phyloP scores from a whole-genome alignment of 208 protist species.

The Leishmania gerbilli region DNA sequence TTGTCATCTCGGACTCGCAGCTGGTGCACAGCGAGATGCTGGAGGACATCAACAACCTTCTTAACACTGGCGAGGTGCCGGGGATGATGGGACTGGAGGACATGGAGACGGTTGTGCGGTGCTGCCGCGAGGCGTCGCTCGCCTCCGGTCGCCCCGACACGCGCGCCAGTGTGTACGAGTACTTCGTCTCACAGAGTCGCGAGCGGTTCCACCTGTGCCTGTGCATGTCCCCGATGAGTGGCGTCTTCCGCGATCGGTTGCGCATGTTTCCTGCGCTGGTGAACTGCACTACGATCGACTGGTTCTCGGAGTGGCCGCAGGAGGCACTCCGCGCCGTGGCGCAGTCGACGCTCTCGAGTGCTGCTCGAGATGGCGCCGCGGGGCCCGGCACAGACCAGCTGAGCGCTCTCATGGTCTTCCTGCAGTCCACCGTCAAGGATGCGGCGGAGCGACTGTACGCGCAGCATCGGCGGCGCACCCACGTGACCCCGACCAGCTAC shows the following conservation, averaged over 20 bases:
- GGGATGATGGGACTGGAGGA: slow-evolving; percentile 96
- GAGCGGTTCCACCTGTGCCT: slow-evolving; percentile 96
- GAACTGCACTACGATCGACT: slow-evolving; percentile 98
- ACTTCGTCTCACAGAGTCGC: slow-evolving; percentile 93
- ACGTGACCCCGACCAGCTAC: slow-evolving; percentile 97
- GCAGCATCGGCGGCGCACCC: slow-evolving; percentile 90
- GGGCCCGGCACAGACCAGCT: slow-evolving; percentile 52
- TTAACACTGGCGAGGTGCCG: slow-evolving; percentile 97
- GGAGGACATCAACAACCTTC: slow-evolving; percentile 97
- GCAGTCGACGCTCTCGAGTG: slow-evolving; percentile 17
- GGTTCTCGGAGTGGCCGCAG: slow-evolving; percentile 96
- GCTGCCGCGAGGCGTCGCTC: slow-evolving; percentile 66
- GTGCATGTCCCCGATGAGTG: slow-evolving; percentile 95
- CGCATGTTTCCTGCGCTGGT: slow-evolving; percentile 97
- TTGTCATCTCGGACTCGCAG: slow-evolving; percentile 95
- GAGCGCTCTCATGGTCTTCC: slow-evolving; percentile 82
- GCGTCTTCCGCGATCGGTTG: slow-evolving; percentile 91
- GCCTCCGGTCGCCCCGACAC: slow-evolving; percentile 87
- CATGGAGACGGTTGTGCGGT: slow-evolving; percentile 91
- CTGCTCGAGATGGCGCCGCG: not conserved
- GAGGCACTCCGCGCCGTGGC: slow-evolving; percentile 93
- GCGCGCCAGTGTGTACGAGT: slow-evolving; percentile 86
- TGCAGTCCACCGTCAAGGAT: slow-evolving; percentile 89
- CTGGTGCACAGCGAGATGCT: slow-evolving; percentile 94
- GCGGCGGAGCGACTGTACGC: slow-evolving; percentile 82